Evolutionary conservation across 2,329 filamentous ascomycete species (phyloP).

Genomic region (Colletotrichum kahawae): DNA sequence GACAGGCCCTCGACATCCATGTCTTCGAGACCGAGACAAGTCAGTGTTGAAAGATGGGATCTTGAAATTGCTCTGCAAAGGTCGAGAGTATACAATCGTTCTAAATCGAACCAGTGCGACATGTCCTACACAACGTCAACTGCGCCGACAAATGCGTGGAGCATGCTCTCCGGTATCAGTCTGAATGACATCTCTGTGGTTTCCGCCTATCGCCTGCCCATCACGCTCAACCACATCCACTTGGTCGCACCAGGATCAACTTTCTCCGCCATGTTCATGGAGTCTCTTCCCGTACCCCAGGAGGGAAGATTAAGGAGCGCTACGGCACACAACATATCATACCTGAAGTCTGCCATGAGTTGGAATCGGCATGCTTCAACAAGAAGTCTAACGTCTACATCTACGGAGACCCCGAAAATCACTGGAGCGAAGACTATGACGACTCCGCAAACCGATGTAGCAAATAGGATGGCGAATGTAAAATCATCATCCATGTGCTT

Average conservation of each 20-base stretch:
- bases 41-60: no score
- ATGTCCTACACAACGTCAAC: background rate
- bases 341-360: background rate
- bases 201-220: background rate
- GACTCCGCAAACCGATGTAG: no score
- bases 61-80: background rate
- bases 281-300: background rate
- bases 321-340: background rate
- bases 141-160: background rate
- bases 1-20: background rate
- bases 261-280: background rate
- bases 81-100: background rate
- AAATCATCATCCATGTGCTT: no score
- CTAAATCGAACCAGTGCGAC: background rate
- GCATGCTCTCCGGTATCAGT: background rate
- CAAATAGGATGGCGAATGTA: no score
- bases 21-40: no score
- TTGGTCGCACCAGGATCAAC: background rate
- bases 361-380: no score
- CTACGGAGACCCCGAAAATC: no score
- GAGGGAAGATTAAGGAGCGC: background rate
- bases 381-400: no score
- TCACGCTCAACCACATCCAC: background rate
- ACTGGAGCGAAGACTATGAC: no score
- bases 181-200: background rate